Base-by-base conservation (phyloP, 805 yeast genomes). In the Wickerhamomyces bovis region DNA sequence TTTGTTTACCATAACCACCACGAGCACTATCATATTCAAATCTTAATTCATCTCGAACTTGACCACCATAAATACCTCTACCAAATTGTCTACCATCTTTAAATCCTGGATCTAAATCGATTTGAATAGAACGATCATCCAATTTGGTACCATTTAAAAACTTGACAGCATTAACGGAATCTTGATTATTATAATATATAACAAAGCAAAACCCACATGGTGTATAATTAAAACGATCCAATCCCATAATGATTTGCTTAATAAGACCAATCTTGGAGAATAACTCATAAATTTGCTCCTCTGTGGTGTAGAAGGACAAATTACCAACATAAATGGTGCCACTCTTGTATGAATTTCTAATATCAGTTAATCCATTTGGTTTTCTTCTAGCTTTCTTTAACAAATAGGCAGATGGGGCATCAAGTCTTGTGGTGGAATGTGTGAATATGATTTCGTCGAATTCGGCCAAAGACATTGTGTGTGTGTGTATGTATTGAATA, bases 201-300 rank as follows among this genome's bases (percentile, higher is more conserved):
- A 94, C 89, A 62, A 94, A 94, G 62, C 97, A 90, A 65, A 94
- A 92, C 16, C 99, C 98, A 62, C 98, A 90, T 2, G 99, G 99
- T 1, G 97, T 90, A 58, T 83, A 80, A 54, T 86, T 85, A 62
- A 83, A 83, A 53, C 97, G 76, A 64, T 94, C 97, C 33, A 94
- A 75, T 0, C 99, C 99, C 98, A 94, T 94, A 44, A 92, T 81
- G 38, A 90, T 86, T 58, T 84, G 75, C 53, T 79, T 79, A 36
- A 92, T 81, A 15, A 78, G 71, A 1, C 97, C 98, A 54, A 53
- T 56, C 63, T 85, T 84, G 50, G 85, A 77, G 60, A 94, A 89
- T 44, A 94, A 67, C 64, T 90, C 98, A 62, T 82, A 84, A 15
- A 92, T 79, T 65, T 92, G 97, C 63, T 94, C 99, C 64, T 94